Conservation (phyloP, 768 basidiomycete genomes). For the Kwoniella bestiolae region DNA sequence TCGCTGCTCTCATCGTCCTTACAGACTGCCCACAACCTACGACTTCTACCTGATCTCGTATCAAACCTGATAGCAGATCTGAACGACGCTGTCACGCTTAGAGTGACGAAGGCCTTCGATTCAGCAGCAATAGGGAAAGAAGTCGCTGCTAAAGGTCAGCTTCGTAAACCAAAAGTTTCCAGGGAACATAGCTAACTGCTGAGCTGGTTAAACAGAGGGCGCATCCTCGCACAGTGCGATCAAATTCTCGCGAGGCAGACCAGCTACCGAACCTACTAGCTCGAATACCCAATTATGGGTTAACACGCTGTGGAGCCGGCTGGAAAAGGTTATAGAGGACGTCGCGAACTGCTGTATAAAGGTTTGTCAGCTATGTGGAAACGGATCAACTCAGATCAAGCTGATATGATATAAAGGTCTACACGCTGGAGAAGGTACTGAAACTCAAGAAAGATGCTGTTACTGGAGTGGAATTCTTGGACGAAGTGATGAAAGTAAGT, state of each 20-base stretch:
- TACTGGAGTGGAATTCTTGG: constrained; percentile 78
- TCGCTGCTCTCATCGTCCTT: constrained; percentile 87
- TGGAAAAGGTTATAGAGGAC: constrained; percentile 83
- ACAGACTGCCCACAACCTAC: constrained; percentile 93
- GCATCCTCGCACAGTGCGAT: constrained; percentile 18
- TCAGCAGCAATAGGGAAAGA: constrained; percentile 83
- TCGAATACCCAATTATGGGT: constrained; percentile 85
- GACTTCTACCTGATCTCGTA: constrained; percentile 80
- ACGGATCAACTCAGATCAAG: not conserved
- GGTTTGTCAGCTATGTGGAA: constrained; percentile 57
- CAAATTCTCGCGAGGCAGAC: constrained; percentile 38
- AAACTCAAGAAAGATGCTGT: constrained; percentile 81
- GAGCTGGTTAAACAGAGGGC: constrained; percentile 13
- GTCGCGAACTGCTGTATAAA: constrained; percentile 91
- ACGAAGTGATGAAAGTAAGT: constrained; percentile 87
- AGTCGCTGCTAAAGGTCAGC: constrained; percentile 74
- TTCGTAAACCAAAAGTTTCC: not conserved
- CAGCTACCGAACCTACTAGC: constrained; percentile 79
- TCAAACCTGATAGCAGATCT: constrained; percentile 77
- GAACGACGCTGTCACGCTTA: constrained; percentile 77
- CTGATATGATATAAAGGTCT: constrained; percentile 65
- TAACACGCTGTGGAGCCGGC: constrained; percentile 74
- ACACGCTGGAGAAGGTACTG: constrained; percentile 91
- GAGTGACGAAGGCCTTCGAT: constrained; percentile 84
- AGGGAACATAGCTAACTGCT: not conserved